A percentile compares a stretch with the other conserved stretches of the same genome.
Evolutionary conservation across 2,329 filamentous ascomycete species (phyloP).

Genomic region (Calycina herbarum): DNA sequence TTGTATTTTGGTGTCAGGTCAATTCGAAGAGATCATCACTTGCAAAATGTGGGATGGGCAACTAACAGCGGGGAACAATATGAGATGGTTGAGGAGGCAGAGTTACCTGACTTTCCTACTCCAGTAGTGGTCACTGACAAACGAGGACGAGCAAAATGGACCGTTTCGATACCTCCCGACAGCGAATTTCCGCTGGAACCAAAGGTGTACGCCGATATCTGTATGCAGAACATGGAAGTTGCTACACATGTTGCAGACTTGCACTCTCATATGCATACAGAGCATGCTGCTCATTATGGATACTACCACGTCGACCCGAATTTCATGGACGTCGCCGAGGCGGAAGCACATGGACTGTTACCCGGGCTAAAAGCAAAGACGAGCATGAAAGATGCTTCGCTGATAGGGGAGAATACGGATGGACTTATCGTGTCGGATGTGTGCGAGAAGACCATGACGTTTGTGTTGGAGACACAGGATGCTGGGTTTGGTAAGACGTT

Average conservation of each 20-base stretch:
- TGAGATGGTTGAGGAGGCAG: constrained; percentile 66
- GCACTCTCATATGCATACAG: constrained; percentile 44
- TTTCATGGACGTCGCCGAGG: constrained; percentile 75
- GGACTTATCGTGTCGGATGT: constrained; percentile 50
- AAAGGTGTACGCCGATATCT: constrained; percentile 69
- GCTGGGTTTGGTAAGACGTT: constrained; percentile 76
- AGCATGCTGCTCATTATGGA: constrained; percentile 47
- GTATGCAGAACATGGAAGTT: constrained; percentile 65
- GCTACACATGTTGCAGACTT: constrained; percentile 56
- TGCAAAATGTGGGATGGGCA: constrained; percentile 43
- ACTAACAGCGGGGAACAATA: constrained; percentile 50
- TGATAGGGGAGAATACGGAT: constrained; percentile 52
- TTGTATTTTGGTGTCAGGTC: constrained; percentile 49
- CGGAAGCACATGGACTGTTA: constrained; percentile 64
- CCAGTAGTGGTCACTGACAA: constrained; percentile 69
- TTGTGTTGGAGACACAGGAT: constrained; percentile 71
- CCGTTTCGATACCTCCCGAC: constrained; percentile 71
- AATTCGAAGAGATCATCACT: constrained; percentile 36
- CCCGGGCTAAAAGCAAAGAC: constrained; percentile 40
- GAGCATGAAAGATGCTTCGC: constrained; percentile 32
- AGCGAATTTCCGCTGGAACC: constrained; percentile 66
- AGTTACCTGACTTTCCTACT: constrained; percentile 69
- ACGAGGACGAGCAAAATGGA: constrained; percentile 70
- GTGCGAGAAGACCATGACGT: constrained; percentile 73
- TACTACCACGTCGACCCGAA: constrained; percentile 66